Evolutionary conservation across 192 early-diverging fungal genomes (phyloP).

Genomic region (Geranomyces variabilis): DNA sequence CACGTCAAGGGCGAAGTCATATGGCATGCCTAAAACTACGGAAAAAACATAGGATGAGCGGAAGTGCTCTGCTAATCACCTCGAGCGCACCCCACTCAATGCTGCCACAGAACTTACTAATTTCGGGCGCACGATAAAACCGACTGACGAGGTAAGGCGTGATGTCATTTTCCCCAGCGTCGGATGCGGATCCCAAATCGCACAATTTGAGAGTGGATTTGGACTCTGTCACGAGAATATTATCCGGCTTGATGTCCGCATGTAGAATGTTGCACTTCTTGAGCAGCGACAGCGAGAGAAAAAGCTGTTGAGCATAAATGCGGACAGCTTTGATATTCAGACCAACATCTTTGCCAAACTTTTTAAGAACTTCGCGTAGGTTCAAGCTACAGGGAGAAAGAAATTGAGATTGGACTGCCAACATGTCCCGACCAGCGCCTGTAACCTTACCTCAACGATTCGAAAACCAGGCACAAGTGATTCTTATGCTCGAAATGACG

Average conservation of each 20-base stretch:
- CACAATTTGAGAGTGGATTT: slow-evolving; percentile 85
- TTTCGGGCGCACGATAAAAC: slow-evolving; percentile 97
- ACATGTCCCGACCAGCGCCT: neutral
- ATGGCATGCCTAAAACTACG: slow-evolving; percentile 81
- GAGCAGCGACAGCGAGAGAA: slow-evolving; percentile 80
- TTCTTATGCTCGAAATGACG: slow-evolving; percentile 88
- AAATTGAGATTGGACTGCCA: neutral
- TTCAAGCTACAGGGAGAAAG: slow-evolving; percentile 67
- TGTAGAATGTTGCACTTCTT: slow-evolving; percentile 84
- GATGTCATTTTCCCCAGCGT: slow-evolving; percentile 86
- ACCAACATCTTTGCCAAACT: slow-evolving; percentile 91
- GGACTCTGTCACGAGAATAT: slow-evolving; percentile 84
- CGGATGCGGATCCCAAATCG: slow-evolving; percentile 92
- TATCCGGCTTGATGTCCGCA: slow-evolving; percentile 98
- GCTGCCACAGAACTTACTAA: slow-evolving; percentile 63
- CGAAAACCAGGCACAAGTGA: slow-evolving; percentile 94
- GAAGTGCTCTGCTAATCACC: neutral
- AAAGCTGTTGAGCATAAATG: slow-evolving; percentile 88
- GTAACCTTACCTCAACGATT: slow-evolving; percentile 72
- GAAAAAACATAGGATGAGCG: neutral
- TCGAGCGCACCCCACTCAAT: neutral
- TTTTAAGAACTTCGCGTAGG: slow-evolving; percentile 88
- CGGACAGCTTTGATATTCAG: slow-evolving; percentile 92
- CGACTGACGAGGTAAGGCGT: slow-evolving; percentile 95
- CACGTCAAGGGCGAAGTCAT: slow-evolving; percentile 88